Conservation (phyloP, 106 monocot species). For the Dendrobium officinale region DNA sequence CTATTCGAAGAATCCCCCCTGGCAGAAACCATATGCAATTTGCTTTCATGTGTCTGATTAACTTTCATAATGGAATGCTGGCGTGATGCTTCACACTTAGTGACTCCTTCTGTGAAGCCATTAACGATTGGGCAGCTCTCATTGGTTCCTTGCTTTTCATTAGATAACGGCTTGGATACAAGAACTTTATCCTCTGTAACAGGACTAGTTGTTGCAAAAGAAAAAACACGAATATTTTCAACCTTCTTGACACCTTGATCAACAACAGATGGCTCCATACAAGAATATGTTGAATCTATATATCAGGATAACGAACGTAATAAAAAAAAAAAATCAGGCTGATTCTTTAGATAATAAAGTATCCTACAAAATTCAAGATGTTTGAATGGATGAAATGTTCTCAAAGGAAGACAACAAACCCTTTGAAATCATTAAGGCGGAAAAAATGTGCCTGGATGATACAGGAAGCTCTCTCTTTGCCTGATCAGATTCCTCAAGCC, state of each 20-base stretch:
- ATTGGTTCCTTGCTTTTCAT: constrained; percentile 23
- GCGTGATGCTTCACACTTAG: constrained; percentile 18
- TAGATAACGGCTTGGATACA: constrained; percentile 15
- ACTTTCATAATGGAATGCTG: constrained; percentile 9
- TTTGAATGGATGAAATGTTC: background rate
- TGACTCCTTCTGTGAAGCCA: constrained; percentile 16
- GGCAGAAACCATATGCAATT: constrained; percentile 18
- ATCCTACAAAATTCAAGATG: background rate
- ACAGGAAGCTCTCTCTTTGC: constrained; percentile 79
- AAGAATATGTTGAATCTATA: constrained; percentile 21
- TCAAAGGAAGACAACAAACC: constrained; percentile 30
- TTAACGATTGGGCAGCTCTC: constrained; percentile 14
- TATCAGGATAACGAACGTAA: background rate
- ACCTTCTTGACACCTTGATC: constrained; percentile 19
- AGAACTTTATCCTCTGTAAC: constrained; percentile 14
- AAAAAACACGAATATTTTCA: constrained; percentile 17
- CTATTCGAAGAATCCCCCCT: constrained; percentile 11
- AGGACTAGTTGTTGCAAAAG: constrained; percentile 10
- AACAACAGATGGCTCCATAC: constrained; percentile 22
- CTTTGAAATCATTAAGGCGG: constrained; percentile 52
- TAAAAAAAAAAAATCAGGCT: background rate
- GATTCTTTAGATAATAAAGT: background rate
- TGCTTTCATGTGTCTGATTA: constrained; percentile 4
- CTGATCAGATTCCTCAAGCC: constrained; percentile 87
- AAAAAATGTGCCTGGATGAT: constrained; percentile 40